Percentiles rank a stretch among this genome's conserved stretches.
Evolutionary conservation across 2,329 filamentous ascomycete species (phyloP).

Genomic region (Aspergillus spinulosporus): DNA sequence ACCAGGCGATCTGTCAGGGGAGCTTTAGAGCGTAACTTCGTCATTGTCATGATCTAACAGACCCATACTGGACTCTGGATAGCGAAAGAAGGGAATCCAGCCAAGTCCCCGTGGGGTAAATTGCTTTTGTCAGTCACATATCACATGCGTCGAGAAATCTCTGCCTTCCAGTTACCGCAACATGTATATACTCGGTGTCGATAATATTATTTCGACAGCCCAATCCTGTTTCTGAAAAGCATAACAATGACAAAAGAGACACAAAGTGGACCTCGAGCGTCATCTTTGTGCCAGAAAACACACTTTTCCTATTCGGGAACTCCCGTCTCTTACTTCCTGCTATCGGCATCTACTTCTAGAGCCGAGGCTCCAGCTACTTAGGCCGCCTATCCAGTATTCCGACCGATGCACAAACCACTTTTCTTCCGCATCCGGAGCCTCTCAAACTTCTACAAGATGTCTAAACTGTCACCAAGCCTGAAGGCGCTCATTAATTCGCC

Average conservation of each 20-base stretch:
- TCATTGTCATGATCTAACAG: background rate
- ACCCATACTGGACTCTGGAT: no score
- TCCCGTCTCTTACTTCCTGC: background rate
- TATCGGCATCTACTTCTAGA: conserved; percentile 8
- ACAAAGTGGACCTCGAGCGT: background rate
- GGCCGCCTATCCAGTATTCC: background rate
- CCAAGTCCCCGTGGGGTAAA: background rate
- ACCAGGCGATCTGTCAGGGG: background rate
- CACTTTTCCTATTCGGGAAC: background rate
- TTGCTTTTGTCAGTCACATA: background rate
- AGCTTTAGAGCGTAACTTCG: background rate
- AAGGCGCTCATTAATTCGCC: conserved; percentile 74
- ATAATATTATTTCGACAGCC: background rate
- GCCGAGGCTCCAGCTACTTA: conserved; percentile 9
- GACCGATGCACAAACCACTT: conserved; percentile 2
- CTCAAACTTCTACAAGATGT: conserved; percentile 52
- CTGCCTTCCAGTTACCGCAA: no score
- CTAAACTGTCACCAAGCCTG: conserved; percentile 69
- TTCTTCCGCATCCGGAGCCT: background rate
- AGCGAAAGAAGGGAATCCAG: background rate
- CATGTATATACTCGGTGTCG: no score
- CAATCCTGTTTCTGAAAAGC: no score
- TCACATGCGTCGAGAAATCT: background rate
- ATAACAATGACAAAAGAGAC: background rate
- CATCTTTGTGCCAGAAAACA: background rate